Percentiles rank a stretch among this genome's conserved stretches.
Evolutionary conservation across 331 rosid species (phyloP).

Genomic region (Quercus phellos): DNA sequence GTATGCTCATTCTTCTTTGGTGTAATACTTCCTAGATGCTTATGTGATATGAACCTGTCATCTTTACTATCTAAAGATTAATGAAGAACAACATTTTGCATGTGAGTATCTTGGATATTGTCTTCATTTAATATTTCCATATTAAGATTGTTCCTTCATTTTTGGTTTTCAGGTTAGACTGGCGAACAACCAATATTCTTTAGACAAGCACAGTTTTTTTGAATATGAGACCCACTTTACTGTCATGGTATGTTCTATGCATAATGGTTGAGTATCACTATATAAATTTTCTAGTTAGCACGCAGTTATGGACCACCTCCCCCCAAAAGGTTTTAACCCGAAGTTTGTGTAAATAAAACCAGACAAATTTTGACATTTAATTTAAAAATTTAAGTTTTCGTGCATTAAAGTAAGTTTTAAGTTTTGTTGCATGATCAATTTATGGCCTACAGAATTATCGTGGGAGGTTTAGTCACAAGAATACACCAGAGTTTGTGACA

Average conservation of each 20-base stretch:
- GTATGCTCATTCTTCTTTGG: conserved; percentile 42
- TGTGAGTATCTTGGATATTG: background rate
- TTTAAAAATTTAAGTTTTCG: background rate
- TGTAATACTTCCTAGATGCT: conserved; percentile 4
- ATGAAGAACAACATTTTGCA: background rate
- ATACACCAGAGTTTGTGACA: conserved; percentile 58
- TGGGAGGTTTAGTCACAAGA: conserved; percentile 69
- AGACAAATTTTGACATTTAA: background rate
- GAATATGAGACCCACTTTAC: conserved; percentile 98
- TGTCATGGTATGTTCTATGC: conserved; percentile 69
- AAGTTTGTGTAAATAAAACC: background rate
- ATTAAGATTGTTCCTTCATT: conserved; percentile 2
- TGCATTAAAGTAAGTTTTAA: background rate
- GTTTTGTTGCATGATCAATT: conserved; percentile 13
- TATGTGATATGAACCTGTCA: background rate
- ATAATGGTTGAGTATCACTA: conserved; percentile 3
- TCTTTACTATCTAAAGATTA: background rate
- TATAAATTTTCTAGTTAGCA: background rate
- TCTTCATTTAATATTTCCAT: conserved; percentile 8
- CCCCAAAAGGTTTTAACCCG: background rate
- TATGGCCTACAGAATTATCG: conserved; percentile 68
- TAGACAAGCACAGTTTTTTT: conserved; percentile 69
- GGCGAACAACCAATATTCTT: conserved; percentile 81
- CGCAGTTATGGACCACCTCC: background rate
- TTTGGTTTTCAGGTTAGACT: conserved; percentile 67